Evolutionary conservation across 805 yeast genomes (phyloP), one percentile per base, ranked within the genome.

Genomic region (Candida dendrica): DNA sequence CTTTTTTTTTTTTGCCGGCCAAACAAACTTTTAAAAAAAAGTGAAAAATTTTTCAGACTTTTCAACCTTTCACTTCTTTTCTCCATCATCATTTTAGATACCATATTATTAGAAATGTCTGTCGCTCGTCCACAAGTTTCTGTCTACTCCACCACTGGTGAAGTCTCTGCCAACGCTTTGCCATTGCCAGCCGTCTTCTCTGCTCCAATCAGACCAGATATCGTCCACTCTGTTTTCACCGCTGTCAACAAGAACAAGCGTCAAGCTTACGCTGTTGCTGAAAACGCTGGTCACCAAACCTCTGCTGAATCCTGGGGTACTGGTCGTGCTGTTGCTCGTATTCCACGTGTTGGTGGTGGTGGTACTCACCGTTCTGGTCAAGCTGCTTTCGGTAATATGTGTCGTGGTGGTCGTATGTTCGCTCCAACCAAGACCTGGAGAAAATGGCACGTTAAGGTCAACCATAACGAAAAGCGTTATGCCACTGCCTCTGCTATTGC

Each of bases 271-370:
- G 96, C 99, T 71, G 98, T 93, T 63, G 84, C 98, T 63, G 89
- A 82, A 71, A 86, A 89, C 78, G 98, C 98, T 68, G 98, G 98
- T 79, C 95, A 88, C 84, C 98, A 93, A 80, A 90, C 97, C 75
- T 91, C 98, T 54, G 98, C 98, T 72, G 97, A 89, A 79, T 93
- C 98, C 55, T 93, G 98, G 98, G 98, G 98, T 89, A 93, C 98
- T 64, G 98, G 98, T 82, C 90, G 98, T 81, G 98, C 98, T 76
- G 96, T 93, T 69, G 98, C 98, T 78, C 91, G 98, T 83, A 91
- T 93, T 74, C 98, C 98, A 81, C 90, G 98, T 84, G 98, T 93
- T 71, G 96, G 96, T 77, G 98, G 98, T 80, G 90, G 95, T 72
- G 98, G 98, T 86, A 93, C 98, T 72, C 96, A 89, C 95, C 90